These are phyloP conservation scores for Penicillium sp. DNA, from an alignment of 2,329 filamentous ascomycete genomes.

Conservation along the genomic window DNA sequence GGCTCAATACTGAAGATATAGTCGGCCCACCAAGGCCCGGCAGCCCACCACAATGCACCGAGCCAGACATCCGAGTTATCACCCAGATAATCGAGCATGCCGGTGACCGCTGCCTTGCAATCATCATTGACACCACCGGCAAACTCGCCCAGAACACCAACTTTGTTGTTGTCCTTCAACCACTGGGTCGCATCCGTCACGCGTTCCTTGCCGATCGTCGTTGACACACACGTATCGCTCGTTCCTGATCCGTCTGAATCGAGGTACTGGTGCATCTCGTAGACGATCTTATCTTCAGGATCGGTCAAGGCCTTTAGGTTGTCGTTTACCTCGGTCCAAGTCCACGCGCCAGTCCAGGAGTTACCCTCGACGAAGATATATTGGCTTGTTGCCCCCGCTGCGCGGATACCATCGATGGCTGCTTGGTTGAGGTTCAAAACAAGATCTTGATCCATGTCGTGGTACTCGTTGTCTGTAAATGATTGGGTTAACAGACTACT, in stretches of 20 bases:
- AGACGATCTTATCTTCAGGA: conserved; percentile 55
- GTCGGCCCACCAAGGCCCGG: conserved; percentile 52
- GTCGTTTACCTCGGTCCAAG: conserved; percentile 48
- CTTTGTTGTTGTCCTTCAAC: conserved; percentile 54
- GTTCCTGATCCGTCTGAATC: conserved; percentile 58
- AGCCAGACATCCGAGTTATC: conserved; percentile 55
- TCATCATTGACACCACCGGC: conserved; percentile 53
- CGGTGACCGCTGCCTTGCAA: conserved; percentile 52
- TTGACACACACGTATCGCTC: conserved; percentile 49
- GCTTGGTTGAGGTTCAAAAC: conserved; percentile 64
- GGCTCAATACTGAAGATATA: conserved; percentile 55
- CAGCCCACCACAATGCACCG: conserved; percentile 57
- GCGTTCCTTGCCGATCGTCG: conserved; percentile 55
- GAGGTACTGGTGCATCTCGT: conserved; percentile 64
- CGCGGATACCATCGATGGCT: conserved; percentile 62
- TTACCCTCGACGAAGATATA: conserved; percentile 62
- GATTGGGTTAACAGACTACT: not conserved
- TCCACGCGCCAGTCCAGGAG: conserved; percentile 49
- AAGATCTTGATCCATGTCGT: conserved; percentile 61
- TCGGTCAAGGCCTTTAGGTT: conserved; percentile 52
- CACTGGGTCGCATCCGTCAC: conserved; percentile 53
- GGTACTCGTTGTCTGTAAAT: conserved; percentile 59
- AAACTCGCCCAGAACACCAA: conserved; percentile 56
- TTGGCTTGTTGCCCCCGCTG: conserved; percentile 57
- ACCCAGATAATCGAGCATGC: conserved; percentile 50